Evolutionary conservation across 129 eudicot species (phyloP).

Genomic region (Lactuca saligna): DNA sequence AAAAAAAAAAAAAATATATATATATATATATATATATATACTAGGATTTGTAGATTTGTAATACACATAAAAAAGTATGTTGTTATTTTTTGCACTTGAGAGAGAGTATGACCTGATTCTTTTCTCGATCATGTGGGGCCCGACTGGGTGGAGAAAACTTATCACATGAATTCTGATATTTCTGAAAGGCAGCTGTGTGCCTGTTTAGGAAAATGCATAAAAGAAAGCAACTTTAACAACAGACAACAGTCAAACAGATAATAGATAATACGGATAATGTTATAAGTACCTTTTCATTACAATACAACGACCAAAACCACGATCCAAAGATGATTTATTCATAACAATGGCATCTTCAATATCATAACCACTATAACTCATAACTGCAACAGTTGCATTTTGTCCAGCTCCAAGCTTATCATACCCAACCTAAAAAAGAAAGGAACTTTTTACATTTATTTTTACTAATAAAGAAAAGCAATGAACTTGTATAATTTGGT

Average conservation of each 20-base stretch:
- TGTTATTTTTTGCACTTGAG: background rate
- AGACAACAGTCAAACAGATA: background rate
- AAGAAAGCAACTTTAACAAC: conserved; percentile 4
- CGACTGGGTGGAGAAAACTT: conserved; percentile 57
- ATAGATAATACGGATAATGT: background rate
- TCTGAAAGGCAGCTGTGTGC: conserved; percentile 48
- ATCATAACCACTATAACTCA: conserved; percentile 98
- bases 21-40: too few species aligned
- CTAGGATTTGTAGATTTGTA: too few species aligned
- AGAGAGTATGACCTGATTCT: conserved; percentile 55
- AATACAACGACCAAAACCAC: conserved; percentile 99
- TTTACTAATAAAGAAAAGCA: background rate
- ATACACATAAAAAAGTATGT: too few species aligned
- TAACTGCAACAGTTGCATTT: conserved; percentile 98
- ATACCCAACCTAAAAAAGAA: conserved; percentile 57
- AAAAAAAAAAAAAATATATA: too few species aligned
- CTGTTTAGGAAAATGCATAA: conserved; percentile 34
- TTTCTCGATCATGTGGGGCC: conserved; percentile 52
- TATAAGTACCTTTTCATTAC: conserved; percentile 77
- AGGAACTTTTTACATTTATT: background rate
- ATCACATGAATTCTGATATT: conserved; percentile 51
- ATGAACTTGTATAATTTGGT: background rate
- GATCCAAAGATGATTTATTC: conserved; percentile 96
- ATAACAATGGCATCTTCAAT: conserved; percentile 98
- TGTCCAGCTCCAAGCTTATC: conserved; percentile 99